Evolutionary conservation across 129 eudicot species (phyloP).

Genomic region (Helianthus annuus): HanXRQr2.0-SUNRISE NC_035445.2:41654901-41655400

Average conservation of each 20-base stretch:
- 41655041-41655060: too few species aligned
- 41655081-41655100: too few species aligned
- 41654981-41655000: slow-evolving; percentile 51
- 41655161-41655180: too few species aligned
- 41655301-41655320: slow-evolving; percentile 76
- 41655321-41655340: slow-evolving; percentile 54
- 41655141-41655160: too few species aligned
- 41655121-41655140: too few species aligned
- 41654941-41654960: slow-evolving; percentile 74
- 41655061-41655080: too few species aligned
- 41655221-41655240: slow-evolving; percentile 3
- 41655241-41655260: slow-evolving; percentile 84
- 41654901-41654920: slow-evolving; percentile 90
- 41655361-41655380: too few species aligned
- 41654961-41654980: slow-evolving; percentile 91
- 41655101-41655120: too few species aligned
- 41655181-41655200: background rate
- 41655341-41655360: too few species aligned
- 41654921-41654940: slow-evolving; percentile 88
- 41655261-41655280: slow-evolving; percentile 93
- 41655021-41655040: background rate
- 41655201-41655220: background rate
- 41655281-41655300: slow-evolving; percentile 94
- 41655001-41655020: background rate
- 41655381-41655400: slow-evolving; percentile 1